phyloP scores from a whole-genome alignment of 768 basidiomycete genomes.

The Tremella mesenterica region DNA sequence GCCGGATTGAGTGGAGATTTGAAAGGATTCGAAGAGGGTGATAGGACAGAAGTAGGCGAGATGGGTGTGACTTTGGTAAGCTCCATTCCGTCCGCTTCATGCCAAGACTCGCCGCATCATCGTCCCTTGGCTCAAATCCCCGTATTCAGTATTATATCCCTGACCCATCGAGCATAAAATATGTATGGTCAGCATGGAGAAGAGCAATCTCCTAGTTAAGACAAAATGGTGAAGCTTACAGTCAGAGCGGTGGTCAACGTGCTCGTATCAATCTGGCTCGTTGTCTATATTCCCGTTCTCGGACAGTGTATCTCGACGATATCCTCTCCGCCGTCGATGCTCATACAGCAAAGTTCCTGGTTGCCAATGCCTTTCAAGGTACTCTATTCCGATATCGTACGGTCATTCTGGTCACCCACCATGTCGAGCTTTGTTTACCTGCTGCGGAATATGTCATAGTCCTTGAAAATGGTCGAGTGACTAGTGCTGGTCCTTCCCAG shows the following conservation, averaged over 20 bases:
- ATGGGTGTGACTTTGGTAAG: slow-evolving; percentile 30
- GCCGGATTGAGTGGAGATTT: slow-evolving; percentile 36
- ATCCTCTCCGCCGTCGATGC: slow-evolving; percentile 43
- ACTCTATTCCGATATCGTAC: slow-evolving; percentile 27
- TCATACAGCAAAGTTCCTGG: slow-evolving; percentile 38
- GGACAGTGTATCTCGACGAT: slow-evolving; percentile 38
- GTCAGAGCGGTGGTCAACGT: slow-evolving; percentile 31
- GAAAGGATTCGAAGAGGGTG: slow-evolving; percentile 28
- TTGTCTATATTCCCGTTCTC: slow-evolving; percentile 41
- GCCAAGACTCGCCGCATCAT: neutral
- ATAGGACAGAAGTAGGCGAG: slow-evolving; percentile 43
- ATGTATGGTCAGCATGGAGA: no score
- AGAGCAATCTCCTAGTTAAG: no score
- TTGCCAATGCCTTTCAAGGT: slow-evolving; percentile 31
- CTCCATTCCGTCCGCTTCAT: neutral
- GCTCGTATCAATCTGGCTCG: slow-evolving; percentile 41
- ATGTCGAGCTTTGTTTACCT: slow-evolving; percentile 38
- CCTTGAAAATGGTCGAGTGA: slow-evolving; percentile 18
- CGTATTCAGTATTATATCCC: no score
- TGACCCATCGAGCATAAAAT: no score
- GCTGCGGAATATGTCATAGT: slow-evolving; percentile 31
- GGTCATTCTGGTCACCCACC: slow-evolving; percentile 42
- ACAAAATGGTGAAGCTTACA: no score
- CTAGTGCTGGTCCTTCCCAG: slow-evolving; percentile 19
- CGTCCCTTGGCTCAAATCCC: no score